These are phyloP conservation scores for Fusarium coicis DNA, from an alignment of 2,329 filamentous ascomycete genomes.

Conservation along the genomic window DNA sequence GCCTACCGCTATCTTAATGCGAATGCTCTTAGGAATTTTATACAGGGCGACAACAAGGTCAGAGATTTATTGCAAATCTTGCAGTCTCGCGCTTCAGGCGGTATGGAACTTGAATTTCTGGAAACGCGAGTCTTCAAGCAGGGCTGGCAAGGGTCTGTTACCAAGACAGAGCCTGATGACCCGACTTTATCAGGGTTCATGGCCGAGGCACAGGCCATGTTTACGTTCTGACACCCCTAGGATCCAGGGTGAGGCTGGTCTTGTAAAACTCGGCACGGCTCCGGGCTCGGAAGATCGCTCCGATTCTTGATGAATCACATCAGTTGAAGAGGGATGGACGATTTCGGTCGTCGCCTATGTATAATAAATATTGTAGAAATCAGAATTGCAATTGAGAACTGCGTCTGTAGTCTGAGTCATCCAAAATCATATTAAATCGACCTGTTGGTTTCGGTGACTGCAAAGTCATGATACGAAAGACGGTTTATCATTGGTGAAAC, in stretches of 20 bases:
- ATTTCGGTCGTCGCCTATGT: rapidly evolving
- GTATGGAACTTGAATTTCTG: not conserved
- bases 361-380: not conserved
- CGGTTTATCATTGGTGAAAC: not conserved
- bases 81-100: not conserved
- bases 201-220: not conserved
- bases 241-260: not conserved
- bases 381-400: rapidly evolving
- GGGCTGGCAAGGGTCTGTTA: slow-evolving; percentile 24
- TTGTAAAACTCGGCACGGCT: not conserved
- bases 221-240: not conserved
- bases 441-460: not conserved
- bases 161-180: slow-evolving; percentile 3
- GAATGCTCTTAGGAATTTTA: not conserved
- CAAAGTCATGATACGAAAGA: rapidly evolving
- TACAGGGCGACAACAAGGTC: not conserved
- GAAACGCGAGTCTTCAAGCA: slow-evolving; percentile 6
- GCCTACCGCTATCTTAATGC: not conserved
- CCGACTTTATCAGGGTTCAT: not conserved
- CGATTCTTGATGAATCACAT: rapidly evolving
- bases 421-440: rapidly evolving
- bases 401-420: no score
- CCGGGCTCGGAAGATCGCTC: not conserved
- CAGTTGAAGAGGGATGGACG: rapidly evolving
- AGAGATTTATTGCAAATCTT: rapidly evolving